These are phyloP conservation scores for Blastobotrys ciferrii DNA, from an alignment of 1,139 yeast genomes.

Conservation along the genomic window DNA sequence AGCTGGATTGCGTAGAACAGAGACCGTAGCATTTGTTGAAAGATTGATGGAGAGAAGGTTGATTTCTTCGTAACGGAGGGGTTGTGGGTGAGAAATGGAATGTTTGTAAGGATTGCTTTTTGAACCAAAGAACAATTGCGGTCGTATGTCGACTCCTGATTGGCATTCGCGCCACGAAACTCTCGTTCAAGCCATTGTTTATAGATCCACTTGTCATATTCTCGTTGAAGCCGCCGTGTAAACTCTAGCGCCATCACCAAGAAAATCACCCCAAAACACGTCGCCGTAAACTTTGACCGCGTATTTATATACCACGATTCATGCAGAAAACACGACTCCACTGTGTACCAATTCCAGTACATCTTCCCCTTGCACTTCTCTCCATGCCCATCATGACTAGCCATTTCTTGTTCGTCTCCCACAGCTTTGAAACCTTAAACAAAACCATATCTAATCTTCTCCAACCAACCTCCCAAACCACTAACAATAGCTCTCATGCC, in stretches of 20 bases:
- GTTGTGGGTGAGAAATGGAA: background rate
- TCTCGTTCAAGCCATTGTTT: conserved; percentile 26
- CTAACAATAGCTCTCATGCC: too few species aligned
- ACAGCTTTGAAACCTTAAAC: too few species aligned
- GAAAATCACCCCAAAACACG: conserved; percentile 62
- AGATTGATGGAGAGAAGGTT: conserved; percentile 38
- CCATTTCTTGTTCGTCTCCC: too few species aligned
- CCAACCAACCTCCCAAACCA: too few species aligned
- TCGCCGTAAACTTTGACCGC: conserved; percentile 62
- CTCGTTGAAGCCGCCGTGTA: conserved; percentile 55
- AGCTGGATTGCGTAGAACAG: conserved; percentile 55
- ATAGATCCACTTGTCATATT: conserved; percentile 48
- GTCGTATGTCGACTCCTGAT: background rate
- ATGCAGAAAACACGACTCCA: conserved; percentile 62
- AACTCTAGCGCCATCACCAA: conserved; percentile 58
- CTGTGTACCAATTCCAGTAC: conserved; percentile 59
- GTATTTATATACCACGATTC: conserved; percentile 61
- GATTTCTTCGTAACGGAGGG: background rate
- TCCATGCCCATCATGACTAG: conserved; percentile 10
- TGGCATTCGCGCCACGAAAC: conserved; percentile 4
- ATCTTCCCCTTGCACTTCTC: conserved; percentile 36
- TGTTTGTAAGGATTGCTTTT: background rate
- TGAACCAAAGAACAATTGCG: background rate
- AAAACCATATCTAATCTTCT: too few species aligned
- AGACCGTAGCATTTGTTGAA: conserved; percentile 52